Conservation (phyloP, 2,329 filamentous ascomycete species). For the Claviceps arundinis region DNA sequence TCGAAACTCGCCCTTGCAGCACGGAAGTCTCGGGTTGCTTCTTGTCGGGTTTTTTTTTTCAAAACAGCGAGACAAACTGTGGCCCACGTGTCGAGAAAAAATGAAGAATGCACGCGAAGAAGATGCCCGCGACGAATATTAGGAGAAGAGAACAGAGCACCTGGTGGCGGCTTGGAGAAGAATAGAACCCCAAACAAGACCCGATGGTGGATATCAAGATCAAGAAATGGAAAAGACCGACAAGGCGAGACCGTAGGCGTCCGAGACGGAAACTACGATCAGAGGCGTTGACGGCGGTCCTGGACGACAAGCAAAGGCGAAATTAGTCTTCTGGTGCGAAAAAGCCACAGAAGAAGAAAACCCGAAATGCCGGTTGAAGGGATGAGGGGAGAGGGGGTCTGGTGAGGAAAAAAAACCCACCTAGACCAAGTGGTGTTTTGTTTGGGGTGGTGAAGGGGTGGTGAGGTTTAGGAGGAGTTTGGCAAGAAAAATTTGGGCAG, state of each 20-base stretch:
- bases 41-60: neutral
- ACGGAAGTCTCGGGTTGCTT: neutral
- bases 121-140: conserved; percentile 5
- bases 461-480: conserved; percentile 23
- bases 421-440: conserved; percentile 19
- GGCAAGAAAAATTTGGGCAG: conserved; percentile 26
- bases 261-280: conserved; percentile 20
- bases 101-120: conserved; percentile 5
- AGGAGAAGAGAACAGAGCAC: neutral
- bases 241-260: conserved; percentile 15
- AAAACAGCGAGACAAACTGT: neutral
- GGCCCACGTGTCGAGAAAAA: conserved; percentile 2
- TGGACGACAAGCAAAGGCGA: conserved; percentile 13
- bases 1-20: conserved; percentile 6
- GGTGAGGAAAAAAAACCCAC: conserved; percentile 20
- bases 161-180: conserved; percentile 13
- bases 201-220: conserved; percentile 4
- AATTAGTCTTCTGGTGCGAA: conserved; percentile 17
- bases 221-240: conserved; percentile 18
- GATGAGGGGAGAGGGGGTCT: conserved; percentile 15
- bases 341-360: conserved; percentile 18
- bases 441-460: conserved; percentile 21
- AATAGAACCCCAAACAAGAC: neutral
- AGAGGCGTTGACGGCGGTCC: conserved; percentile 15
- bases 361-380: conserved; percentile 19